Evolutionary conservation across 768 basidiomycete species (phyloP).

Genomic region (Crepidotus variabilis): DNA sequence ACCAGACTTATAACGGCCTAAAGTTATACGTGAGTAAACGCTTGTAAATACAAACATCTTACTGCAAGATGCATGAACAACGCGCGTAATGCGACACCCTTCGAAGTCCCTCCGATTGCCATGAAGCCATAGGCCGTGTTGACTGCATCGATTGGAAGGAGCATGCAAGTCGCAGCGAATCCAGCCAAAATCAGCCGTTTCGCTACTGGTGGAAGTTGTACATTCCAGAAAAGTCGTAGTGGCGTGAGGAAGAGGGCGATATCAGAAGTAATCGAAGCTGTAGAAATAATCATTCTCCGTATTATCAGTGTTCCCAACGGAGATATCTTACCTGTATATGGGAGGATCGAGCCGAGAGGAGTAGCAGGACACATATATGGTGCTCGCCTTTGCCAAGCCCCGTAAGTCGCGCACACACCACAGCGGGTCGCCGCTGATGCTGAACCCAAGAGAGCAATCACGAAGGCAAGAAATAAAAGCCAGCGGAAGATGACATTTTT

Average conservation of each 20-base stretch:
- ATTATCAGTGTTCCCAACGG: neutral
- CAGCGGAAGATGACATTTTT: neutral
- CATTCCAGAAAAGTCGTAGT: neutral
- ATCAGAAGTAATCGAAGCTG: neutral
- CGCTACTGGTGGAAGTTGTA: neutral
- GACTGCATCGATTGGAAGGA: neutral
- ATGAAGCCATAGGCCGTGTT: neutral
- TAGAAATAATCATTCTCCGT: neutral
- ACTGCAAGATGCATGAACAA: neutral
- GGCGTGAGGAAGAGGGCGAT: neutral
- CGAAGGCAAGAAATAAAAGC: neutral
- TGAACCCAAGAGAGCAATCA: neutral
- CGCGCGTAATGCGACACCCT: neutral
- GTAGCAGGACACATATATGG: neutral
- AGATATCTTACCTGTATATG: neutral
- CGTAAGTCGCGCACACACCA: neutral
- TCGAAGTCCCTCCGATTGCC: neutral
- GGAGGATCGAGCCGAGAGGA: neutral
- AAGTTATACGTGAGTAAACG: neutral
- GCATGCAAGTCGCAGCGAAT: neutral
- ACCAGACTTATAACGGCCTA: neutral
- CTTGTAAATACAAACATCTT: neutral
- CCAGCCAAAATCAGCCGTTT: neutral
- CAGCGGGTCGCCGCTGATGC: neutral
- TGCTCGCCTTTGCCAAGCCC: neutral